Evolutionary conservation across 2,329 filamentous ascomycete genomes (phyloP).

Genomic region (Alternaria sp.): DNA sequence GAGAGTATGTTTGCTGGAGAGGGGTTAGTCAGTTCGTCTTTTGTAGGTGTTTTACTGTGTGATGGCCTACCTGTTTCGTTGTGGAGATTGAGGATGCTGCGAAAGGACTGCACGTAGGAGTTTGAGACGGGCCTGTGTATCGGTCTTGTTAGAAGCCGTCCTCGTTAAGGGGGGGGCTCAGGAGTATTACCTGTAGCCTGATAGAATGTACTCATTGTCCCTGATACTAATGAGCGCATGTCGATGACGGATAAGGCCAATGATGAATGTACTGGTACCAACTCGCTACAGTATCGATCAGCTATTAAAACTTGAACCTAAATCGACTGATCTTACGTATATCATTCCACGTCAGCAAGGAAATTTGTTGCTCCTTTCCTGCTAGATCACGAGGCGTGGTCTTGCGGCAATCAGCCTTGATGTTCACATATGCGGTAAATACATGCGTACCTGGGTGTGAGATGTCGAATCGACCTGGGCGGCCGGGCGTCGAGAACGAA

Average conservation of each 20-base stretch:
- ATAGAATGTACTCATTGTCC: constrained; percentile 3
- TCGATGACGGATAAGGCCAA: too few species aligned
- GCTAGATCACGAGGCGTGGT: not conserved
- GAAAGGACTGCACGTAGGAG: not conserved
- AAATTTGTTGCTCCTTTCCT: not conserved
- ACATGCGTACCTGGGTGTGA: not conserved
- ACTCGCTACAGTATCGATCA: not conserved
- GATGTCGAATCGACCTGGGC: not conserved
- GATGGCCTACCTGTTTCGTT: not conserved
- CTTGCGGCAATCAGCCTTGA: not conserved
- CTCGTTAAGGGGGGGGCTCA: fast-evolving
- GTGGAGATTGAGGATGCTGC: not conserved
- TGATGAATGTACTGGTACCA: not conserved
- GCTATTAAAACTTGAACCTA: not conserved
- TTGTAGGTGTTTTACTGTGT: not conserved
- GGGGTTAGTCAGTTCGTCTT: not conserved
- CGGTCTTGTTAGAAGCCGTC: too few species aligned
- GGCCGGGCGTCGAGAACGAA: not conserved
- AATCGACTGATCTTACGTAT: not conserved
- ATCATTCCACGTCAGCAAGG: not conserved
- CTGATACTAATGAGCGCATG: not conserved
- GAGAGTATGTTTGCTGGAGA: not conserved
- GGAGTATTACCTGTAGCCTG: not conserved
- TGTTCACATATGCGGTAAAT: not conserved
- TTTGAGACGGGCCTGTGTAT: not conserved